These are phyloP conservation scores for Talaromyces rugulosus DNA, from an alignment of 2,329 filamentous ascomycete genomes.

Conservation along the genomic window DNA sequence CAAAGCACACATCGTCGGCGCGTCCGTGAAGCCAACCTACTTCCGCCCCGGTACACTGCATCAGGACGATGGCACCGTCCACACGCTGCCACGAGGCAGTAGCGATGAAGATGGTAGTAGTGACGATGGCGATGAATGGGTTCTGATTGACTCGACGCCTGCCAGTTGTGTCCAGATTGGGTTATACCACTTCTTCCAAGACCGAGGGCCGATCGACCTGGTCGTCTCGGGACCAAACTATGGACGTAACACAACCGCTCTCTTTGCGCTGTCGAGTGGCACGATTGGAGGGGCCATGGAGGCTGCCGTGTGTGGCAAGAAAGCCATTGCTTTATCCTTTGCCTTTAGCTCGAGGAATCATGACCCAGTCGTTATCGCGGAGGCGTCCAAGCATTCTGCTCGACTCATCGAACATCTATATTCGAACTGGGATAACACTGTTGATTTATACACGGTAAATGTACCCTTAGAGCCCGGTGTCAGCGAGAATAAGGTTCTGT, in stretches of 20 bases:
- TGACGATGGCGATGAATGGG: constrained; percentile 67
- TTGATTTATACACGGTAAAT: constrained; percentile 88
- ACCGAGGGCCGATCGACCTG: constrained; percentile 67
- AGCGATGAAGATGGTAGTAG: constrained; percentile 56
- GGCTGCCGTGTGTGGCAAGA: constrained; percentile 65
- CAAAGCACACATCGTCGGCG: constrained; percentile 93
- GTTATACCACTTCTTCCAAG: constrained; percentile 71
- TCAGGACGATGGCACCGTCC: constrained; percentile 63
- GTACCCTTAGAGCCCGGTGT: constrained; percentile 79
- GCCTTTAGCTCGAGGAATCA: constrained; percentile 86
- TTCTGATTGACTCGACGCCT: constrained; percentile 75
- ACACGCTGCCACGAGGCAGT: constrained; percentile 52
- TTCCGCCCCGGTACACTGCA: constrained; percentile 65
- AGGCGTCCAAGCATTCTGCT: constrained; percentile 69
- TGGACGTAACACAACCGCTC: constrained; percentile 74
- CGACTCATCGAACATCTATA: constrained; percentile 74
- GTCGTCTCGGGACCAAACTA: constrained; percentile 80
- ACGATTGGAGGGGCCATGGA: constrained; percentile 75
- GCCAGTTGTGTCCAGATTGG: constrained; percentile 80
- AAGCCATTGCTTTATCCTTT: constrained; percentile 78
- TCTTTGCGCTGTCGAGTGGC: constrained; percentile 73
- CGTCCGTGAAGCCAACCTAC: constrained; percentile 78
- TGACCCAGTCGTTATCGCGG: constrained; percentile 73
- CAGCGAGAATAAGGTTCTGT: constrained; percentile 68
- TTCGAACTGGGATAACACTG: constrained; percentile 66